A percentile compares a stretch with the other conserved stretches of the same genome.
These are phyloP conservation scores for Picea sitchensis DNA, from an alignment of 75 land plant genomes.

Conservation along the genomic window DNA sequence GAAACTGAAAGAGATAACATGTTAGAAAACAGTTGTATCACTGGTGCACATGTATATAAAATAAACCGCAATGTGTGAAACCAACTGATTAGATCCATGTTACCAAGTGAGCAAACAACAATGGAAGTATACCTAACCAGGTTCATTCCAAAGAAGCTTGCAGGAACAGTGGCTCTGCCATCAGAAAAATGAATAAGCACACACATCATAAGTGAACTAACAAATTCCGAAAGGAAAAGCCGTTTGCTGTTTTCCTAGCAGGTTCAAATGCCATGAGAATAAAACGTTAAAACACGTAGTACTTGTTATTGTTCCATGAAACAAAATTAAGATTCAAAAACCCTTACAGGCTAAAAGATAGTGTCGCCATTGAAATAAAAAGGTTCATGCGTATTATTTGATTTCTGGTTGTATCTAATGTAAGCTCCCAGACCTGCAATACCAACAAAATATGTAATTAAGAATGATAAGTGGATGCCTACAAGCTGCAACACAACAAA, in stretches of 20 bases:
- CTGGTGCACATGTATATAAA: neutral
- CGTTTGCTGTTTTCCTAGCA: neutral
- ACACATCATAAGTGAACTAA: neutral
- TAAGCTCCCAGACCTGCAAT: constrained; percentile 51
- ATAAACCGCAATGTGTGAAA: neutral
- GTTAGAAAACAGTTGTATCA: neutral
- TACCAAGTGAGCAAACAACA: constrained; percentile 1
- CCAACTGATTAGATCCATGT: neutral
- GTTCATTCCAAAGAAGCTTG: constrained; percentile 48
- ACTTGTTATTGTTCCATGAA: neutral
- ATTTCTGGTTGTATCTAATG: constrained; percentile 50
- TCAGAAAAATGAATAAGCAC: neutral
- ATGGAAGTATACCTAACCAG: constrained; percentile 21
- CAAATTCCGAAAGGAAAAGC: neutral
- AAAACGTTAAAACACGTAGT: neutral
- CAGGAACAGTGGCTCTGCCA: constrained; percentile 40
- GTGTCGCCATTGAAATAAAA: constrained; percentile 38
- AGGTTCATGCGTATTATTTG: constrained; percentile 41
- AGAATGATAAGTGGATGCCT: constrained; percentile 1
- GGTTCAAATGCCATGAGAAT: neutral
- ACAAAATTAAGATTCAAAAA: neutral
- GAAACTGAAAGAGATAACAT: neutral
- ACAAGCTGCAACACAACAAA: neutral
- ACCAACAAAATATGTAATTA: constrained; percentile 10
- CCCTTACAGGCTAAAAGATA: constrained; percentile 42